These are phyloP conservation scores for Flaveria brownii DNA, from an alignment of 129 eudicot genomes.

Conservation along the genomic window DNA sequence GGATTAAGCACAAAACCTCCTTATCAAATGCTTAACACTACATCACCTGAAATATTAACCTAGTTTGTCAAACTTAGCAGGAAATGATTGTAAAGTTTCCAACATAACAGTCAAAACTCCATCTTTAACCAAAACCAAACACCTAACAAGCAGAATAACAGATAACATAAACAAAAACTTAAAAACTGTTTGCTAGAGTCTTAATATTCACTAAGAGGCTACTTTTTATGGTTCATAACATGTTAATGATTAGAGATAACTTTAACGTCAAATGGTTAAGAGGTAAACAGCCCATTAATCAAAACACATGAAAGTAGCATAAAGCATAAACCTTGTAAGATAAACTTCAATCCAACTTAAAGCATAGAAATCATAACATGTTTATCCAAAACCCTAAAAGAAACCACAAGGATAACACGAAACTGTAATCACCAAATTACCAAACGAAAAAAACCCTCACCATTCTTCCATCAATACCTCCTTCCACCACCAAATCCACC, in stretches of 20 bases:
- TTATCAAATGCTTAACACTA: too few species aligned
- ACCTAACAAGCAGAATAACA: neutral
- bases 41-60: too few species aligned
- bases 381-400: neutral
- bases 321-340: neutral
- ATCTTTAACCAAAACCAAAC: too few species aligned
- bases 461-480: neutral
- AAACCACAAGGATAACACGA: neutral
- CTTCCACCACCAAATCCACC: slow-evolving; percentile 12
- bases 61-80: too few species aligned
- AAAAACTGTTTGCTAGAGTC: too few species aligned
- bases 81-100: too few species aligned
- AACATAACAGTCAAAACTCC: too few species aligned
- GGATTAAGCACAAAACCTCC: too few species aligned
- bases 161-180: neutral
- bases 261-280: too few species aligned
- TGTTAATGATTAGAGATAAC: too few species aligned
- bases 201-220: too few species aligned
- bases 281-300: neutral
- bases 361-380: neutral
- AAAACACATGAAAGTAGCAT: neutral
- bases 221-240: too few species aligned
- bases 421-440: neutral
- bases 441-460: neutral
- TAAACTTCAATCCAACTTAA: neutral